These are phyloP conservation scores for Globisporangium nunn DNA, from an alignment of 352 stramenopile species.

Conservation along the genomic window DNA sequence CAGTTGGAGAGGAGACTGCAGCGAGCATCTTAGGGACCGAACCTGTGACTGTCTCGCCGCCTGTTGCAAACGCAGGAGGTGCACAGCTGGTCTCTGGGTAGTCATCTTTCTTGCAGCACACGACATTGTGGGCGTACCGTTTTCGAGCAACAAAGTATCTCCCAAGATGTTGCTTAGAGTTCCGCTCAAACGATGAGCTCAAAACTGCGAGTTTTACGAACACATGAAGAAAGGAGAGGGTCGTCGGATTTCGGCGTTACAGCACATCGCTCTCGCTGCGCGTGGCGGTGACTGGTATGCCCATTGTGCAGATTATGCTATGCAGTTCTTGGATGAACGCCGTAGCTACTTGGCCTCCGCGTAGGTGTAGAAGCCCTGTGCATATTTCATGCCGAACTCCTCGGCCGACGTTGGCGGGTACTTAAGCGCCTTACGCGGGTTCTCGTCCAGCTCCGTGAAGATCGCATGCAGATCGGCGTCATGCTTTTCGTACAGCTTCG, in stretches of 20 bases:
- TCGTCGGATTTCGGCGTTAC: too few species aligned
- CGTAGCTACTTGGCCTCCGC: constrained; percentile 58
- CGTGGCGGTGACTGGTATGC: too few species aligned
- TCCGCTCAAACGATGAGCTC: too few species aligned
- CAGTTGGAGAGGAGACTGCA: neutral
- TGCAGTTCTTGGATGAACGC: too few species aligned
- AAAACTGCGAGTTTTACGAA: too few species aligned
- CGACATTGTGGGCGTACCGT: neutral
- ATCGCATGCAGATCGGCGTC: constrained; percentile 57
- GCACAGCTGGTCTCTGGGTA: too few species aligned
- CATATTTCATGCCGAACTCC: constrained; percentile 77
- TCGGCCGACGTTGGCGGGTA: constrained; percentile 45
- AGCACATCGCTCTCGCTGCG: too few species aligned
- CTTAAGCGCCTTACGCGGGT: constrained; percentile 71
- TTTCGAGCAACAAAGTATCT: too few species aligned
- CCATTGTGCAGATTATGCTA: too few species aligned
- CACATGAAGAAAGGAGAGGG: too few species aligned
- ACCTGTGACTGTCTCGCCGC: neutral
- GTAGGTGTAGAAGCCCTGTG: constrained; percentile 81
- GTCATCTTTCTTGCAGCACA: neutral
- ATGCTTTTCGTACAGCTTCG: constrained; percentile 53
- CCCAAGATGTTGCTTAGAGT: too few species aligned
- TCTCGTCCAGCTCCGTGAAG: constrained; percentile 76
- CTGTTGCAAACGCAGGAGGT: neutral
- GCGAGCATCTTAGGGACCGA: neutral